Base-by-base conservation (phyloP, 345 rosid species). In the Eucalyptus tenuipes region DNA sequence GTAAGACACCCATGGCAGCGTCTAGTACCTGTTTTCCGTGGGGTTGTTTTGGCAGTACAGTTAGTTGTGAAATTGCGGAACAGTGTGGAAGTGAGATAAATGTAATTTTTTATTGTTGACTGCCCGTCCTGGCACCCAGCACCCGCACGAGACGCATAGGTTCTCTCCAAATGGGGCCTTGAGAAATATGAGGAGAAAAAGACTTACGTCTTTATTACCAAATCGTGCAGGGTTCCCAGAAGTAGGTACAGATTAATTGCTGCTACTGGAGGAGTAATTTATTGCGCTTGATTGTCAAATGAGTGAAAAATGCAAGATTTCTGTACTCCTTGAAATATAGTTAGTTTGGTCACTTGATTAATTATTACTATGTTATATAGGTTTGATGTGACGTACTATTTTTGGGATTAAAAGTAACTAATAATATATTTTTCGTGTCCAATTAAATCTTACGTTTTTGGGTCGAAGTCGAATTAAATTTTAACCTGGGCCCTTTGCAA, bases 331-430 rank as follows among this genome's bases (percentile, higher is more conserved):
- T 1, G 13, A 17, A 37, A 20, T 37, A 27, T 33, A 8, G 25
- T 17, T 2, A 27, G 14, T 20, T 10, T n/a, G n/a, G 7, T 10
- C 27, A 33, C 25, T 37, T 18, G 13, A n/a, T 8, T 68, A 71
- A 71, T 71, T 37, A 1, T 37, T 3, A 5, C 8, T 10, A 5
- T 10, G 27, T 33, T 2, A 5, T 71, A 7, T 33, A 0, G 16
- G 5, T 71, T 4, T 16, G 42, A 9, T 10, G 1, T 1, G 18
- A 10, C 3, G 0, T 5, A 71, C 2, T 33, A 18, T 5, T 37
- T 71, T 71, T 18, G 3, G 3, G 27, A 37, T 71, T 37, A 37
- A 0, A 1, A 33, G 13, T 4, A 5, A 22, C 24, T 7, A n/a
- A 66, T 8, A 31, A 14, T 52, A 7, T 52, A 20, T 52, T 52